phyloP scores from a whole-genome alignment of 306 rosid genomes.

The Sicyos baderoa region DNA sequence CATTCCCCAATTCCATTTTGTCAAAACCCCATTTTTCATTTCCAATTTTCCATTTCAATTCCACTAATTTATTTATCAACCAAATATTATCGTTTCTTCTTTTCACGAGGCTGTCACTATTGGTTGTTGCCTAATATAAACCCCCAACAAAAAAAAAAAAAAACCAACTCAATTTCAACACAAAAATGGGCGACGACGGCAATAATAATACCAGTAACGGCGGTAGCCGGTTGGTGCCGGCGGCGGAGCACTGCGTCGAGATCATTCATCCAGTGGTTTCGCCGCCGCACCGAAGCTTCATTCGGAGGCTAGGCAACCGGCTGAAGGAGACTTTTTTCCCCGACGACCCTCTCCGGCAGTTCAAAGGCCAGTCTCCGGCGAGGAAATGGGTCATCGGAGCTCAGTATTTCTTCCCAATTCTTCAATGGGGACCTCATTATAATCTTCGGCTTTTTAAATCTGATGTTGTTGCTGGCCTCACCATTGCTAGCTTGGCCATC shows the following conservation, averaged over 20 bases:
- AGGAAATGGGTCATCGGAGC: conserved; percentile 50
- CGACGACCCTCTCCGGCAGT: conserved; percentile 87
- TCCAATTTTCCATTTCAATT: too few relatives aligned
- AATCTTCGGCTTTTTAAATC: conserved; percentile 63
- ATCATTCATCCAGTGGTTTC: conserved; percentile 59
- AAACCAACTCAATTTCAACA: not conserved
- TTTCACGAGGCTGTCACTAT: too few relatives aligned
- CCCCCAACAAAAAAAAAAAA: too few relatives aligned
- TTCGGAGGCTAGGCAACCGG: conserved; percentile 38
- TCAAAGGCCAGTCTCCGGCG: conserved; percentile 53
- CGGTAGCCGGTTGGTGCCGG: not conserved
- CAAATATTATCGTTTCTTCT: too few relatives aligned
- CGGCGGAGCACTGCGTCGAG: conserved; percentile 34
- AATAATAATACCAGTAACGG: not conserved
- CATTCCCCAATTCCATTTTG: too few relatives aligned
- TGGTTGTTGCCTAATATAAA: too few relatives aligned
- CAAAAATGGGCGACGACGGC: not conserved
- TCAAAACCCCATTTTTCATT: too few relatives aligned
- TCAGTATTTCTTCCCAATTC: conserved; percentile 77
- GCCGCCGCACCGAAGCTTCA: conserved; percentile 55
- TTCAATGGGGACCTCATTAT: conserved; percentile 82
- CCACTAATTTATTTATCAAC: too few relatives aligned
- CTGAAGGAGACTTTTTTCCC: conserved; percentile 87
- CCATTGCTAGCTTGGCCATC: conserved; percentile 95
- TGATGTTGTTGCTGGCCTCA: conserved; percentile 84